phyloP scores from a whole-genome alignment of 192 early-diverging fungal species.

The Backusella tarrabulga region DNA sequence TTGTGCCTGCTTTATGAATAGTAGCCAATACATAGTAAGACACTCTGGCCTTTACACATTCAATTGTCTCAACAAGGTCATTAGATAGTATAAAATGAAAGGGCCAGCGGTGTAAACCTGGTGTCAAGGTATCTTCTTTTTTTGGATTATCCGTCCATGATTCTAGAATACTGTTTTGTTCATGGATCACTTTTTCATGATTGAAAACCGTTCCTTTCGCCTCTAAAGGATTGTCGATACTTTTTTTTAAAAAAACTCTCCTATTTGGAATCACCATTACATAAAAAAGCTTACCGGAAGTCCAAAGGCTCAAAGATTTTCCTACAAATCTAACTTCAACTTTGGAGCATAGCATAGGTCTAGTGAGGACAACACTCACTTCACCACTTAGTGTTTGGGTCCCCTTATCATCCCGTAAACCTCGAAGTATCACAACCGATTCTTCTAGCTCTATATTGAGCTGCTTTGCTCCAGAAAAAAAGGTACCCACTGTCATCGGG shows the following conservation, averaged over 20 bases:
- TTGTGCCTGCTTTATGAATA: conserved; percentile 1
- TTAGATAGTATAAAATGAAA: conserved; percentile 31
- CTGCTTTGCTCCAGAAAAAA: not conserved
- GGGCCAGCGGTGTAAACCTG: conserved; percentile 28
- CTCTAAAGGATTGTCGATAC: not conserved
- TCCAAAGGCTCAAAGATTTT: not conserved
- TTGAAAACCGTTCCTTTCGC: not conserved
- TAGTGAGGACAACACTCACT: not conserved
- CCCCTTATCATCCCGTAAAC: not conserved
- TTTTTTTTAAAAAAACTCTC: not conserved
- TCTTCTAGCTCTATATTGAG: not conserved
- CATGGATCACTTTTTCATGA: conserved; percentile 34
- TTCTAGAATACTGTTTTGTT: conserved; percentile 20
- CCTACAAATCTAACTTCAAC: not conserved
- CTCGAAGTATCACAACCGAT: not conserved
- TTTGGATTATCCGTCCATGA: not conserved
- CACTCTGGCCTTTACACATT: conserved; percentile 28
- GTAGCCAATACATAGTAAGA: conserved; percentile 24
- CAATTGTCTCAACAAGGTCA: conserved; percentile 27
- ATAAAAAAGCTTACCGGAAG: not conserved
- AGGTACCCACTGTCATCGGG: not conserved
- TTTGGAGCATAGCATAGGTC: not conserved
- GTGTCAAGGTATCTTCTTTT: not conserved
- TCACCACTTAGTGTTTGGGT: not conserved
- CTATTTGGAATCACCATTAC: not conserved